Evolutionary conservation across 2,329 filamentous ascomycete genomes (phyloP).

Genomic region (Xylaria digitata): DNA sequence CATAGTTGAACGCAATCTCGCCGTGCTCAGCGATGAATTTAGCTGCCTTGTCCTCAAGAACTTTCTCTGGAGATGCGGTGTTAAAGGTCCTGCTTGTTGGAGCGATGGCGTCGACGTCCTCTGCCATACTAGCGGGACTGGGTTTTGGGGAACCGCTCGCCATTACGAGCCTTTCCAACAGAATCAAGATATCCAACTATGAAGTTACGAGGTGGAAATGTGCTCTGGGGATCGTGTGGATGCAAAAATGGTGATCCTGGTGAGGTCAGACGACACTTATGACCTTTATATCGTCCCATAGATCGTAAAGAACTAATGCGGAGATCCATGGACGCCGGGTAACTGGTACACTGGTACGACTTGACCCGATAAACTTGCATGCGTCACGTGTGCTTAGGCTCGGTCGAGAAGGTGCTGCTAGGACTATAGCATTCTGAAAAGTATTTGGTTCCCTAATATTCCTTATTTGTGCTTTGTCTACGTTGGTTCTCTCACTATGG

Average conservation of each 20-base stretch:
- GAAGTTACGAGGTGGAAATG: background rate
- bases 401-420: background rate
- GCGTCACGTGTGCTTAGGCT: slow-evolving; percentile 13
- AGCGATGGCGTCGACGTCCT: slow-evolving; percentile 41
- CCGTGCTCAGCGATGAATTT: slow-evolving; percentile 57
- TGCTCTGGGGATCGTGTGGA: too few species aligned
- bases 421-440: background rate
- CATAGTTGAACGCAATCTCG: slow-evolving; percentile 57
- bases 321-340: slow-evolving; percentile 17
- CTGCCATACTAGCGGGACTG: slow-evolving; percentile 18
- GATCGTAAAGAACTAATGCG: slow-evolving; percentile 9
- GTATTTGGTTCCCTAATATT: background rate
- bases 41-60: slow-evolving; percentile 56
- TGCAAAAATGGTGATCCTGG: background rate
- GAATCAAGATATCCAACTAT: background rate
- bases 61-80: slow-evolving; percentile 26
- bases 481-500: background rate
- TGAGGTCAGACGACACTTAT: background rate
- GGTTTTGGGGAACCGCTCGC: slow-evolving; percentile 32
- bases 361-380: slow-evolving; percentile 26
- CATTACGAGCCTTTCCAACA: slow-evolving; percentile 32
- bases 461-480: background rate
- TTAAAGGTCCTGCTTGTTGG: slow-evolving; percentile 19
- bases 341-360: slow-evolving; percentile 7
- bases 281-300: slow-evolving; percentile 11